Evolutionary conservation across 1,284 basidiomycete species (phyloP).

Genomic region (Cutaneotrichosporon cutaneum): DNA sequence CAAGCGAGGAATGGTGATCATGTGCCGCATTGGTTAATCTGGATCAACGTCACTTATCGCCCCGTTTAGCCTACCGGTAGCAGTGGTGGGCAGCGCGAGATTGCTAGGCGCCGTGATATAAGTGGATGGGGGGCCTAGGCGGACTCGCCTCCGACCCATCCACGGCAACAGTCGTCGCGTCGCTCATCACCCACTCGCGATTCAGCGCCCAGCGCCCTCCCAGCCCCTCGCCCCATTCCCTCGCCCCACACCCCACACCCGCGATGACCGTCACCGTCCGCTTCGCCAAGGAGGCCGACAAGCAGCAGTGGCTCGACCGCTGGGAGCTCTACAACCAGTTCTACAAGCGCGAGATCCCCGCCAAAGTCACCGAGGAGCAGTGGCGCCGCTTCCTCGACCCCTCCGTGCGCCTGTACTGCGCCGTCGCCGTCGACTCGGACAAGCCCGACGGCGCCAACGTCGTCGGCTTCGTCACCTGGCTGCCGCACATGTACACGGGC

Average conservation of each 20-base stretch:
- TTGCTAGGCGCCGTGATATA: too few species aligned
- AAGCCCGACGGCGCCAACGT: constrained; percentile 9
- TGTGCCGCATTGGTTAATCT: background rate
- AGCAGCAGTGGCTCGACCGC: constrained; percentile 13
- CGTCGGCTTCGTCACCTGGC: constrained; percentile 24
- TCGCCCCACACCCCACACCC: too few species aligned
- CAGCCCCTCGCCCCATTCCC: background rate
- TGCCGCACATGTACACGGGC: constrained; percentile 23
- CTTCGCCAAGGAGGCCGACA: constrained; percentile 17
- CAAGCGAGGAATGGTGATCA: background rate
- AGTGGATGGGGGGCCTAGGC: too few species aligned
- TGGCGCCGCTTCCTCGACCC: constrained; percentile 23
- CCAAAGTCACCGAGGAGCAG: constrained; percentile 14
- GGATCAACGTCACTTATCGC: background rate
- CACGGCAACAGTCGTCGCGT: background rate
- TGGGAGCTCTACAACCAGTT: constrained; percentile 28
- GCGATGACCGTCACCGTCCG: constrained; percentile 22
- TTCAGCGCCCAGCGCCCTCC: background rate
- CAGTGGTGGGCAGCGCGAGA: background rate
- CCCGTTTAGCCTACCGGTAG: background rate
- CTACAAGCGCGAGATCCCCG: constrained; percentile 25
- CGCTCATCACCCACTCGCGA: too few species aligned
- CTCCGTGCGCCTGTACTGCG: constrained; percentile 18
- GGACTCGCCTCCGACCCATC: background rate
- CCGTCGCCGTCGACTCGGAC: constrained; percentile 19